phyloP scores from a whole-genome alignment of 2,329 filamentous ascomycete genomes.

The Fusarium udum region DNA sequence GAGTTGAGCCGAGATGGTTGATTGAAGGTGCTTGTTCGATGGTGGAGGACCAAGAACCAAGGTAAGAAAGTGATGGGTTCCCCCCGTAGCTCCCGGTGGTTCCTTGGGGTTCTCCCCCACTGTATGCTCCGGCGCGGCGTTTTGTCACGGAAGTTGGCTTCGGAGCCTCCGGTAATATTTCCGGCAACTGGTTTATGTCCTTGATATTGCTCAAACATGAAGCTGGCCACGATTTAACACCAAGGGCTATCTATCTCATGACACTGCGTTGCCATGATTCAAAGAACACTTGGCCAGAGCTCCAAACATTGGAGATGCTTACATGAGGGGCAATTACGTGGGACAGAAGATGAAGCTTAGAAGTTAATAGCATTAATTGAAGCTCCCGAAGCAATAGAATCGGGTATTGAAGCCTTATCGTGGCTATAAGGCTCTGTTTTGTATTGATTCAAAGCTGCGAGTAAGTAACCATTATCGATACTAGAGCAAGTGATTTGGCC shows the following conservation, averaged over 20 bases:
- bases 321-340: not conserved
- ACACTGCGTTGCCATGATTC: not conserved
- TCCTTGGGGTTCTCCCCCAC: conserved; percentile 32
- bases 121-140: conserved; percentile 16
- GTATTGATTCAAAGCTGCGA: not conserved
- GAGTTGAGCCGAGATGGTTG: not conserved
- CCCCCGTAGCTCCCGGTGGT: conserved; percentile 25
- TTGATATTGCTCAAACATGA: not conserved
- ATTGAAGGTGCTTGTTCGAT: not conserved
- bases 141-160: conserved; percentile 24
- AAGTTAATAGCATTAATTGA: not conserved
- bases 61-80: not conserved
- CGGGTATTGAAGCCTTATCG: not conserved
- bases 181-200: not conserved
- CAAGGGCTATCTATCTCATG: not conserved
- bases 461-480: not conserved
- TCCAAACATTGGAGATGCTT: not conserved
- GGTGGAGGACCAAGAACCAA: not conserved
- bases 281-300: not conserved
- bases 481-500: not conserved
- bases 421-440: not conserved
- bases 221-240: too few species aligned
- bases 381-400: not conserved
- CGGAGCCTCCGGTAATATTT: not conserved
- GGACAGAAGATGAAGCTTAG: not conserved